Evolutionary conservation across 2,329 filamentous ascomycete species (phyloP).

Genomic region (Elsinoe australis): DNA sequence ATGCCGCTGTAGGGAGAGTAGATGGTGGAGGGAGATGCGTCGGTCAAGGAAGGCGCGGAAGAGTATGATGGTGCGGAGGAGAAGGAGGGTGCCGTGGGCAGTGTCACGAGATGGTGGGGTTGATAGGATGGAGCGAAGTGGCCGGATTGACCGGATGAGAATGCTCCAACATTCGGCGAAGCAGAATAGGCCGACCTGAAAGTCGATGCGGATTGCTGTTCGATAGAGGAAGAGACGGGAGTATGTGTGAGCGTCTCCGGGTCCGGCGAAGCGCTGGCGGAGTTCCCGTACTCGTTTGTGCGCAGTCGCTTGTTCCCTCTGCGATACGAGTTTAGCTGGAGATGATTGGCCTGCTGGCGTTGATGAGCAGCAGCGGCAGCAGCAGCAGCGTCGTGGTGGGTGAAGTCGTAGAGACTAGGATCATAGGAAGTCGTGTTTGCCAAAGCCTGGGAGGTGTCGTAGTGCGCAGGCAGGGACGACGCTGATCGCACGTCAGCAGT

Average conservation of each 20-base stretch:
- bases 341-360: neutral
- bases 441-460: slow-evolving; percentile 4
- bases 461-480: slow-evolving; percentile 11
- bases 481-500: slow-evolving; percentile 14
- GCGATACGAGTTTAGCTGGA: slow-evolving; percentile 11
- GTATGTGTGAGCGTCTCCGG: slow-evolving; percentile 1
- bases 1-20: slow-evolving; percentile 6
- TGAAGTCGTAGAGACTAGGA: slow-evolving; percentile 14
- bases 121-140: slow-evolving; percentile 6
- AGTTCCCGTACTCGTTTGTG: slow-evolving; percentile 12
- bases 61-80: too few species aligned
- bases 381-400: slow-evolving; percentile 10
- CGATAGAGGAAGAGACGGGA: slow-evolving; percentile 6
- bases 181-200: slow-evolving; percentile 1
- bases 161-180: slow-evolving; percentile 6
- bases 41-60: slow-evolving; percentile 10
- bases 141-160: slow-evolving; percentile 4
- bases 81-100: slow-evolving; percentile 1
- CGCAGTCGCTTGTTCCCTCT: slow-evolving; percentile 9
- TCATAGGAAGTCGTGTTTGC: slow-evolving; percentile 3
- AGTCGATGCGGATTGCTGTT: neutral
- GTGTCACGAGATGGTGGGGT: neutral
- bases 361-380: slow-evolving; percentile 5
- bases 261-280: neutral
- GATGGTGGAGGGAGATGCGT: slow-evolving; percentile 4